These are phyloP conservation scores for Eucalyptus caleyi DNA, from an alignment of 345 rosid species.

Conservation along the genomic window DNA sequence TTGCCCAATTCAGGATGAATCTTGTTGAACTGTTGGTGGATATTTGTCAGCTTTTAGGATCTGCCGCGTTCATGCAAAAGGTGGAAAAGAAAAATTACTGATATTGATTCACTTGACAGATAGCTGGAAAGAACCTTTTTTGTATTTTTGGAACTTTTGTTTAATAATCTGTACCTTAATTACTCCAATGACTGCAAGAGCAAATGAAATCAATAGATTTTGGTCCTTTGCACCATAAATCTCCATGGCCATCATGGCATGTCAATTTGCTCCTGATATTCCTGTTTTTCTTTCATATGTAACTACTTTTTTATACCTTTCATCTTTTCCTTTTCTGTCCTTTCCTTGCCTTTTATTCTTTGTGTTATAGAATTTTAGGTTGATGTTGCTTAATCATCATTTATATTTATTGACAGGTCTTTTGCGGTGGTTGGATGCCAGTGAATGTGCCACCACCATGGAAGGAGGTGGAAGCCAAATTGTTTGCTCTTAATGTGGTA, in stretches of 20 bases:
- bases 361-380: background rate
- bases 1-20: conserved; percentile 71
- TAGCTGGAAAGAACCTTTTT: background rate
- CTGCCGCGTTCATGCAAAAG: conserved; percentile 60
- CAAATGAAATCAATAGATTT: background rate
- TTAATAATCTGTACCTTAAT: background rate
- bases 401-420: conserved; percentile 29
- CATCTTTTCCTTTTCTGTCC: background rate
- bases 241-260: background rate
- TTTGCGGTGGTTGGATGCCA: conserved; percentile 53
- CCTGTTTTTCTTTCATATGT: background rate
- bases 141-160: background rate
- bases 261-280: background rate
- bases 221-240: background rate
- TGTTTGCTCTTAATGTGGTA: conserved; percentile 83
- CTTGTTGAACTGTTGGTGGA: conserved; percentile 86
- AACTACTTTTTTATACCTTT: background rate
- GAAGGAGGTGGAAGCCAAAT: conserved; percentile 77
- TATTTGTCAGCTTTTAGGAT: conserved; percentile 72
- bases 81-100: conserved; percentile 8
- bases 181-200: background rate
- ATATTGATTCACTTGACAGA: background rate
- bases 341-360: background rate
- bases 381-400: background rate
- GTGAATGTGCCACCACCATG: conserved; percentile 48